These are phyloP conservation scores for Coelastrella sp. DNA, from an alignment of 139 green algal genomes.

Conservation along the genomic window DNA sequence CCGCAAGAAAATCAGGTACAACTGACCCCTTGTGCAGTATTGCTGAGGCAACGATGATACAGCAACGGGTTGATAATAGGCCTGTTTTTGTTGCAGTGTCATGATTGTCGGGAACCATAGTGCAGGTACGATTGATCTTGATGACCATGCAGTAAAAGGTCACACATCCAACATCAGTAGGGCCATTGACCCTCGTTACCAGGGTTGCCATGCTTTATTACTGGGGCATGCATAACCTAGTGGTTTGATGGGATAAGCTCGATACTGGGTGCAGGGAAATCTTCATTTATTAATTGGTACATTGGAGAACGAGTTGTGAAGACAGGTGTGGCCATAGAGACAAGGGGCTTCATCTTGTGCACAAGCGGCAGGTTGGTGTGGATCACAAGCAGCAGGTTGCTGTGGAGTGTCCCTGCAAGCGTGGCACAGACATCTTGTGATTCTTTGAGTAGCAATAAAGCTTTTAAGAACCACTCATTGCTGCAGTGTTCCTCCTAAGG, in stretches of 20 bases:
- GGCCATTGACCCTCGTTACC: too few species aligned
- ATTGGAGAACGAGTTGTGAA: constrained; percentile 73
- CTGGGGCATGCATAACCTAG: too few species aligned
- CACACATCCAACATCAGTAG: neutral
- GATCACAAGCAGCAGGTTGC: constrained; percentile 42
- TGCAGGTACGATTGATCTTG: neutral
- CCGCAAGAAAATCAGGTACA: constrained; percentile 68
- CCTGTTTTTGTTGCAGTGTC: constrained; percentile 37
- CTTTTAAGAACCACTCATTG: too few species aligned
- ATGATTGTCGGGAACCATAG: constrained; percentile 84
- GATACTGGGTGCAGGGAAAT: constrained; percentile 81
- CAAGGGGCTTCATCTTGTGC: constrained; percentile 74
- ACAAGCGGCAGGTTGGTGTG: constrained; percentile 65
- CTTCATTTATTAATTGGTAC: constrained; percentile 84
- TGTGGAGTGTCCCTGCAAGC: neutral
- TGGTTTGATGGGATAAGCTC: too few species aligned
- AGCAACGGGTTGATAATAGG: too few species aligned
- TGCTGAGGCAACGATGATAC: too few species aligned
- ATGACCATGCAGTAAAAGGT: neutral
- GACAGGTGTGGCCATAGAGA: constrained; percentile 68
- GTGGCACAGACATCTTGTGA: too few species aligned
- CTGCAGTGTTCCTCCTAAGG: too few species aligned
- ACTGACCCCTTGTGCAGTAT: too few species aligned
- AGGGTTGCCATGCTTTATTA: too few species aligned
- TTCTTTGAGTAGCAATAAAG: too few species aligned